phyloP scores from a whole-genome alignment of 768 basidiomycete species.

The Hortiboletus campestris region DNA sequence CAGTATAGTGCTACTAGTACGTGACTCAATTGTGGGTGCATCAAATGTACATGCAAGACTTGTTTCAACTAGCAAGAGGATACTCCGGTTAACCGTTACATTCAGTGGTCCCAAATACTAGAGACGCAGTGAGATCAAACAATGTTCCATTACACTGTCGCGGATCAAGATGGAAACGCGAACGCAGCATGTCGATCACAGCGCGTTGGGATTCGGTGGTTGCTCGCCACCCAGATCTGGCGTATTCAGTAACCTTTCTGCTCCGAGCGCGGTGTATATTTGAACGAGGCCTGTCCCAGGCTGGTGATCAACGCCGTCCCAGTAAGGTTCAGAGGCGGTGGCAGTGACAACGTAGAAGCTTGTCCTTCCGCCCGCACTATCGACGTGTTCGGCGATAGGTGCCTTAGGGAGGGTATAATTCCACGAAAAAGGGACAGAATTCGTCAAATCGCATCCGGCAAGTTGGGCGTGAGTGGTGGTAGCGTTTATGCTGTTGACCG shows the following conservation, averaged over 20 bases:
- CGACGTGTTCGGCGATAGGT: background rate
- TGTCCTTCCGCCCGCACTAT: slow-evolving; percentile 10
- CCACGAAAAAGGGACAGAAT: slow-evolving; percentile 5
- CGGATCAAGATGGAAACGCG: background rate
- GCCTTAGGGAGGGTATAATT: background rate
- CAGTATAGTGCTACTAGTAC: no score
- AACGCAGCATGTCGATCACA: background rate
- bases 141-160: background rate
- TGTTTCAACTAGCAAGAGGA: no score
- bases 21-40: no score
- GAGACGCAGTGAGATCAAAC: background rate
- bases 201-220: background rate
- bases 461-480: slow-evolving; percentile 6
- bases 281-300: slow-evolving; percentile 1
- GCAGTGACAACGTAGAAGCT: background rate
- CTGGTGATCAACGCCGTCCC: background rate
- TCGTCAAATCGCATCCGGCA: slow-evolving; percentile 2
- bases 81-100: no score
- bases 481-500: background rate
- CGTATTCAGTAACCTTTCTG: background rate
- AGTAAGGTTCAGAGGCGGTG: background rate
- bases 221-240: background rate
- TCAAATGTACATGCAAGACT: no score
- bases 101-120: background rate
- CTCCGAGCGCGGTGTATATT: slow-evolving; percentile 1